Percentiles rank a stretch among this genome's conserved stretches.
Evolutionary conservation across 345 rosid genomes (phyloP).

Genomic region (Mercurialis annua): DNA sequence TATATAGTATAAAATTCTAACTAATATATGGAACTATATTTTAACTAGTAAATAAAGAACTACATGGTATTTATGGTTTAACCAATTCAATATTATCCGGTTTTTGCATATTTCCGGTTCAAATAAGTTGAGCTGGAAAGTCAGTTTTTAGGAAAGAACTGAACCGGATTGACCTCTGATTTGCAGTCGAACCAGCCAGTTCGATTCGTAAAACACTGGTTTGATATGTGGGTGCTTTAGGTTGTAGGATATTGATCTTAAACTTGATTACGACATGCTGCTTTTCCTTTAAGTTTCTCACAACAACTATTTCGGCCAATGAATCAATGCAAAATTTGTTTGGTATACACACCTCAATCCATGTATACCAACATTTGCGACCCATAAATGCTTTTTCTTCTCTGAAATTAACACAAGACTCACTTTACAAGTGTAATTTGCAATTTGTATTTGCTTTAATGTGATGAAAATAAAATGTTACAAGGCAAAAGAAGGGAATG

Average conservation of each 20-base stretch:
- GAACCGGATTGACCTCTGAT: too few relatives aligned
- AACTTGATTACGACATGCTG: neutral
- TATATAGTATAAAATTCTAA: too few relatives aligned
- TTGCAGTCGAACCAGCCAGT: neutral
- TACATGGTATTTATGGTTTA: too few relatives aligned
- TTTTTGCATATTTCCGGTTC: too few relatives aligned
- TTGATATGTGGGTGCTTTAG: neutral
- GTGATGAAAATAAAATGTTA: neutral
- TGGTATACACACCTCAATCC: neutral
- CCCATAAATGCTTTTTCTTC: neutral
- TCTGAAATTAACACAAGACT: too few relatives aligned
- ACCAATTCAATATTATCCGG: too few relatives aligned
- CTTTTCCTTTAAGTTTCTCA: neutral
- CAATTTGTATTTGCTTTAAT: neutral
- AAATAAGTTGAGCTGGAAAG: too few relatives aligned
- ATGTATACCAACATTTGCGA: neutral
- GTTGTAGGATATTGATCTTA: neutral
- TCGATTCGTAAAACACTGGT: neutral
- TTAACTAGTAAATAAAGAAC: too few relatives aligned
- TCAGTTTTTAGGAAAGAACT: too few relatives aligned
- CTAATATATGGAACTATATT: too few relatives aligned
- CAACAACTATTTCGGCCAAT: conserved; percentile 7
- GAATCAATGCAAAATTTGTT: neutral
- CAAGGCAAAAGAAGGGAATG: too few relatives aligned
- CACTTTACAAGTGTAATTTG: too few relatives aligned